Evolutionary conservation across 78 protist genomes (phyloP).

Genomic region (Reticulomyxa filosa): DNA sequence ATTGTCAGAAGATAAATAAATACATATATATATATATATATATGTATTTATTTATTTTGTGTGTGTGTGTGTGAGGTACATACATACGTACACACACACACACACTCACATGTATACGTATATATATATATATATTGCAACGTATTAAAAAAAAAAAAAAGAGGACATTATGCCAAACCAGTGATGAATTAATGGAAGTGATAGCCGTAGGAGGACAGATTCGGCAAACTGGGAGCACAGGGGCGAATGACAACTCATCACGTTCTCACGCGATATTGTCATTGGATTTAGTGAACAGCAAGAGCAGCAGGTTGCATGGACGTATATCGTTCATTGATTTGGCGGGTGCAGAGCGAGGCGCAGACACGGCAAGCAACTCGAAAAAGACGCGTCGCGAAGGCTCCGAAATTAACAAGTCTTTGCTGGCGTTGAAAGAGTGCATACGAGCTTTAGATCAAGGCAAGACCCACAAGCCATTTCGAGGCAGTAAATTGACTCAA

Average conservation of each 20-base stretch:
- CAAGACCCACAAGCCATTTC: slow-evolving; percentile 3
- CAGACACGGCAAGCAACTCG: slow-evolving; percentile 6
- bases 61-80: not conserved
- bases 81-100: not conserved
- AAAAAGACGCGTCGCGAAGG: slow-evolving; percentile 38
- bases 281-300: not conserved
- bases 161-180: not conserved
- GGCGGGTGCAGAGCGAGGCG: slow-evolving; percentile 68
- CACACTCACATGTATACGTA: not conserved
- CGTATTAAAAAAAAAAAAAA: not conserved
- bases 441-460: slow-evolving; percentile 15
- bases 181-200: not conserved
- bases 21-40: not conserved
- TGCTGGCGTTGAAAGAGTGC: slow-evolving; percentile 48
- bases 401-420: slow-evolving; percentile 58
- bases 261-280: slow-evolving; percentile 50
- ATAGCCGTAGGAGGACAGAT: not conserved
- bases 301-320: not conserved
- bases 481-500: slow-evolving; percentile 11
- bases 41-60: not conserved
- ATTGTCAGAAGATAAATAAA: not conserved
- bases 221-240: slow-evolving; percentile 20
- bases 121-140: not conserved
- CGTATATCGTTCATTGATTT: slow-evolving; percentile 49
- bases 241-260: slow-evolving; percentile 28